A percentile compares a stretch with the other conserved stretches of the same genome.
phyloP scores from a whole-genome alignment of 257 asterid species.

The Capsicum rhomboideum region DNA sequence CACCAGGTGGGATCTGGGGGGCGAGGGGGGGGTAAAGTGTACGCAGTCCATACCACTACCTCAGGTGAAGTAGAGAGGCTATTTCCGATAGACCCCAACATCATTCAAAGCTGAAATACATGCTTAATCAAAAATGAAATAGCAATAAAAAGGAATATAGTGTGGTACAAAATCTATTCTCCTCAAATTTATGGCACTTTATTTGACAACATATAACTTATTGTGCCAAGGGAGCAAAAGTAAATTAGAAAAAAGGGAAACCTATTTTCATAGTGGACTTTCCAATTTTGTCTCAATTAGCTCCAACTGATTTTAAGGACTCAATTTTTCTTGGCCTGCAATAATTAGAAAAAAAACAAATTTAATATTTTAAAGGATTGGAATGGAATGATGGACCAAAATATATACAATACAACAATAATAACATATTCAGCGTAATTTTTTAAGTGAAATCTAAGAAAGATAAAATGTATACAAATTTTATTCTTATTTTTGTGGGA shows the following conservation, averaged over 20 bases:
- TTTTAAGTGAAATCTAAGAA: accelerated
- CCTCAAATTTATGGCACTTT: neutral
- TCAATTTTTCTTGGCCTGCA: neutral
- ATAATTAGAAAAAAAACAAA: neutral
- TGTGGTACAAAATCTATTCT: neutral
- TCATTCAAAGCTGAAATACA: neutral
- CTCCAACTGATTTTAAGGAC: constrained; percentile 2
- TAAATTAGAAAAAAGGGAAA: neutral
- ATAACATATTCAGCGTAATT: neutral
- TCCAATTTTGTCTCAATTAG: neutral
- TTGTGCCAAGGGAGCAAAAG: neutral
- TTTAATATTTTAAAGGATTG: neutral
- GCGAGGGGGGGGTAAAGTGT: too few species aligned
- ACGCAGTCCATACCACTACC: too few species aligned
- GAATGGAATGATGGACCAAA: neutral
- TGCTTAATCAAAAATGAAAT: neutral
- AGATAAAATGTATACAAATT: accelerated
- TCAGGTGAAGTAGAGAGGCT: too few species aligned
- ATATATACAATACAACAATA: neutral
- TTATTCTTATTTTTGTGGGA: neutral
- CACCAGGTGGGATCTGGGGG: too few species aligned
- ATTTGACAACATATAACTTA: neutral
- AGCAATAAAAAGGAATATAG: neutral
- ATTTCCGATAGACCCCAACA: too few species aligned
- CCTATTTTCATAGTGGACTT: neutral